Base-by-base conservation (phyloP, 768 basidiomycete genomes). In the Gloeostereum incarnatum region DNA sequence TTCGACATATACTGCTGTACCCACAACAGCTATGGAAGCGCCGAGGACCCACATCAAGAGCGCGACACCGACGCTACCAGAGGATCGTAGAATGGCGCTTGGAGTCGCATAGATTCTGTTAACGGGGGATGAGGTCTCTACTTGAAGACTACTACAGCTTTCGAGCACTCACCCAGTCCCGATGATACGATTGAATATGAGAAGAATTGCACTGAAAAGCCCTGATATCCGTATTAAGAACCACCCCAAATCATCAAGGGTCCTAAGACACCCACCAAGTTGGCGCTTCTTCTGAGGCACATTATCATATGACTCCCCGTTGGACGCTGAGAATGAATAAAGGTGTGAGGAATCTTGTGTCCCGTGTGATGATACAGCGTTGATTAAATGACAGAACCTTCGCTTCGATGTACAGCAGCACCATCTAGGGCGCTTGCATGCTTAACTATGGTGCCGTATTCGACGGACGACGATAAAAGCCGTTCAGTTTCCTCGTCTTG, bases 171-270 rank as follows among this genome's bases (percentile, higher is more conserved):
- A 78, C 82, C 82, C 81, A 14, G 80, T 75, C 14, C 82, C 81
- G 21, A 84, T 78, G n/a, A 82, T 68, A 20, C 77, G 70, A 49
- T 86, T 86, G 62, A 84, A 82, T 25, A 86, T 77, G 30, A 86
- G 69, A 45, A 73, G 78, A 2, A 73, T 55, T 3, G 78, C 73
- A 42, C 75, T 80, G 31, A 69, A 52, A 5, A 71, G 49, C 5
- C 73, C 71, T 72, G 39, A 22, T 24, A 20, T 39, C 31, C 20
- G 19, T 9, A 31, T 20, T 30, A 34, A 6, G 19, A 20, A 14
- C 9, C 25, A 33, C 3, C 18, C 14, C 35, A 14, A 54, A 29
- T 8, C 52, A 51, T 53, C 20, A 41, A 30, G 22, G 24, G 7
- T 2, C 18, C 21, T 18, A 36, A 36, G 16, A 19, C 4, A 47